phyloP scores from a whole-genome alignment of 192 early-diverging fungal species.

The Umbelopsis ramanniana region DNA sequence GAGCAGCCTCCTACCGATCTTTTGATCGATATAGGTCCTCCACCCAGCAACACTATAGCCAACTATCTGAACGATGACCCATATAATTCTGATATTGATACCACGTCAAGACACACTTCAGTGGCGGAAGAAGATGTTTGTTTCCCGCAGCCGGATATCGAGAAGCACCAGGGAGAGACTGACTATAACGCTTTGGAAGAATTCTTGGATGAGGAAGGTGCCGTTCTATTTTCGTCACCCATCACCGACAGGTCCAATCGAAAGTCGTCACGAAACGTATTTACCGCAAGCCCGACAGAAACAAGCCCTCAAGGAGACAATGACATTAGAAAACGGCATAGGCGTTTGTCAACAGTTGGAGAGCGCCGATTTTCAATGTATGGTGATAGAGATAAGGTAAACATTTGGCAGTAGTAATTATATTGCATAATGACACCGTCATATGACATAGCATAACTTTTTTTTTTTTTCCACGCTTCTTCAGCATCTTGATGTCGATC shows the following conservation, averaged over 20 bases:
- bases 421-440: not conserved
- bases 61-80: not conserved
- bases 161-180: slow-evolving; percentile 1
- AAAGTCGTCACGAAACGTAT: not conserved
- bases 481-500: slow-evolving; percentile 23
- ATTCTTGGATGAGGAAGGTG: slow-evolving; percentile 20
- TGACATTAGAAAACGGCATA: not conserved
- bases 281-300: not conserved
- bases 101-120: slow-evolving; percentile 7
- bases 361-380: slow-evolving; percentile 31
- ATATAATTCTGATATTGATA: slow-evolving; percentile 27
- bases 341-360: slow-evolving; percentile 32
- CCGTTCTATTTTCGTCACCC: not conserved
- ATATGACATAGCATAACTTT: not conserved
- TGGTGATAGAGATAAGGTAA: slow-evolving; percentile 35
- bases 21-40: slow-evolving; percentile 6
- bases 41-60: not conserved
- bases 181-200: slow-evolving; percentile 33
- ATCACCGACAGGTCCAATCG: not conserved
- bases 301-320: not conserved
- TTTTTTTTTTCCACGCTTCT: not conserved
- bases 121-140: slow-evolving; percentile 35
- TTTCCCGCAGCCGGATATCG: slow-evolving; percentile 27
- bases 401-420: not conserved
- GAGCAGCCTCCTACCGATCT: not conserved